Evolutionary conservation across 768 basidiomycete genomes (phyloP), one percentile per base, ranked within the genome.

Genomic region (Rhizopogon vulgaris): DNA sequence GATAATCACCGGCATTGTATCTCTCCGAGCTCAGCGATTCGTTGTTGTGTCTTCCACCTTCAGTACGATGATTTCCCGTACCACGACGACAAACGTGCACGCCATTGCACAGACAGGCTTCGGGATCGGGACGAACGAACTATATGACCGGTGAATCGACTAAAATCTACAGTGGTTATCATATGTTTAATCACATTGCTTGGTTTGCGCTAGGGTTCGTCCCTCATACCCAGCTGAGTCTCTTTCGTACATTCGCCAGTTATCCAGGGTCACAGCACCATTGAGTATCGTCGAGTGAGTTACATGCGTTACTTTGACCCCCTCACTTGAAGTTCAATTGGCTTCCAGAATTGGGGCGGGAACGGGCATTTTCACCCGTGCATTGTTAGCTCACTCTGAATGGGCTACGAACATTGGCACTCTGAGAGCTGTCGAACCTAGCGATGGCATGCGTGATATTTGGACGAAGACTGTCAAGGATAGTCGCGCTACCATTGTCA

Each of bases 321-420:
- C 24, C 18, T 25, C 40, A 46, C 15, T 41, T 41, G 45, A 14
- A 34, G 22, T 41, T 34, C 17, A 17, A 30, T n/a, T 50, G 56
- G 41, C 48, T 50, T 41, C 51, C 57, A 92, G 89, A 62, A 78
- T 90, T 30, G 93, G 91, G 11, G 72, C 86, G 5, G 93, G 93
- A 24, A 94, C 91, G 2, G 93, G 93, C 12, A 83, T 96, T 50
- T 95, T 94, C 67, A 90, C 92, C 11, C 81, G 90, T 9, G 85
- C 90, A 3, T 67, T 95, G 22, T 72, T 94, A 38, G 77, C 79
- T 6, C 78, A 89, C 64, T 72, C 75, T 15, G 76, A 73, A 37
- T 84, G 78, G 78, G 59, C 77, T 15, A 62, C 66, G 39, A 64
- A 62, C 52, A 72, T 93, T 43, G 71, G 70, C 27, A 66, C 75